Base-by-base conservation (phyloP, 176 grass and related monocot species). In the Musa beccarii region DNA sequence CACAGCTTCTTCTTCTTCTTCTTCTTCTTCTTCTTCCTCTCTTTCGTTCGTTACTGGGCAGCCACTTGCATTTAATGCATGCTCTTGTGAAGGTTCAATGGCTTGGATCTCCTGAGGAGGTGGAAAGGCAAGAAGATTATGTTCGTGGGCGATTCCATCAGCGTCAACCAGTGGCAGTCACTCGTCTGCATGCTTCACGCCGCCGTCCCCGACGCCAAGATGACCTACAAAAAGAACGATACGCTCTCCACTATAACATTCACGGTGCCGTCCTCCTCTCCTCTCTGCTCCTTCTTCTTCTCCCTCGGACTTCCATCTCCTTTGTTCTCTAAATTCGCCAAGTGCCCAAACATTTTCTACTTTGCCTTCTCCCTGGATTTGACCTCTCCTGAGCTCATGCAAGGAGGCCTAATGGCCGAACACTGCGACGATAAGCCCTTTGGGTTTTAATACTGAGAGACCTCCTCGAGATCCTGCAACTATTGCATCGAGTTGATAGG, bases 111-210 rank as follows among this genome's bases (percentile, higher is more conserved):
- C 1, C 49, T 99, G 69, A 70, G 15, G 54, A 89, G 13, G n/a
- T 94, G 85, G 81, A 91, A n/a, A 78, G 90, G 95, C 68, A 99
- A 99, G 95, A 99, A 94, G 90, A 81, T 99, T 76, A 89, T 99
- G 90, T 99, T 99, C 79, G 95, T 99, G 53, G 95, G 95, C 23
- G 95, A 99, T 80, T 99, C 95, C 49, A 79, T 99, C 76, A 94
- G 90, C 90, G 71, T 91, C 80, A 99, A 94, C 84, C 95, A 99
- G 71, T 99, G 90, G 90, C 84, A 94, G 84, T 99, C 95, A 51
- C 86, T 99, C 17, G 79, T 83, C 59, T 99, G 95, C 88, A 99
- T 99, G 90, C 86, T 99, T 69, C 88, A 77, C 73, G 88, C 95
- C 2, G 83, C 95, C 53, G 88, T 83, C 26, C 94, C 86, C 64